Conservation (phyloP, 179 eudicot species). For the Silene vulgaris region DNA sequence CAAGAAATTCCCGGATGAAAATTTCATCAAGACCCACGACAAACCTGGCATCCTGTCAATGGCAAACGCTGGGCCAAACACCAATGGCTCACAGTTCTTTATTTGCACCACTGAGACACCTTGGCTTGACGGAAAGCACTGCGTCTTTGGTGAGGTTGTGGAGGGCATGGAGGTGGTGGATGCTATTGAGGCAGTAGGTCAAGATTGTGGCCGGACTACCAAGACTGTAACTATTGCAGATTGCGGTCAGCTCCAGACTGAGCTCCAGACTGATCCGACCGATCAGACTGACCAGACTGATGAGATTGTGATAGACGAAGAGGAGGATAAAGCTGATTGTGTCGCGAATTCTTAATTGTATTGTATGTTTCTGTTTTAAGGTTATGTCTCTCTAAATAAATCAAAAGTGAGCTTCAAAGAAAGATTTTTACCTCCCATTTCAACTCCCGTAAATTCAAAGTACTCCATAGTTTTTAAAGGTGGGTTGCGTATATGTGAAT, state of each 20-base stretch:
- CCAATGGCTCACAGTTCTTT: conserved; percentile 87
- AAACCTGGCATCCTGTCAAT: conserved; percentile 73
- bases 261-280: background rate
- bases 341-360: background rate
- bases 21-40: conserved; percentile 72
- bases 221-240: conserved; percentile 58
- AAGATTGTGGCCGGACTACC: conserved; percentile 37
- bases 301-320: background rate
- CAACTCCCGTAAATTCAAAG: no score
- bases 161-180: conserved; percentile 71
- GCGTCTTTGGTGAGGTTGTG: conserved; percentile 65
- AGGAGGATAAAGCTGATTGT: background rate
- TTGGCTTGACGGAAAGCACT: conserved; percentile 84
- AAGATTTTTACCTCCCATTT: no score
- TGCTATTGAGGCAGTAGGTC: conserved; percentile 69
- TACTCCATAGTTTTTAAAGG: no score
- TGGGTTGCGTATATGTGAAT: no score
- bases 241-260: conserved; percentile 57
- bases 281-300: background rate
- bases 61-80: conserved; percentile 68
- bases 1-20: conserved; percentile 62
- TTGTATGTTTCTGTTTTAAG: background rate
- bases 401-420: no score
- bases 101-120: conserved; percentile 64
- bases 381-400: background rate